A percentile compares a stretch with the other conserved stretches of the same genome.
phyloP scores from a whole-genome alignment of 805 yeast genomes.

The Saccharomycopsis javanensis region DNA sequence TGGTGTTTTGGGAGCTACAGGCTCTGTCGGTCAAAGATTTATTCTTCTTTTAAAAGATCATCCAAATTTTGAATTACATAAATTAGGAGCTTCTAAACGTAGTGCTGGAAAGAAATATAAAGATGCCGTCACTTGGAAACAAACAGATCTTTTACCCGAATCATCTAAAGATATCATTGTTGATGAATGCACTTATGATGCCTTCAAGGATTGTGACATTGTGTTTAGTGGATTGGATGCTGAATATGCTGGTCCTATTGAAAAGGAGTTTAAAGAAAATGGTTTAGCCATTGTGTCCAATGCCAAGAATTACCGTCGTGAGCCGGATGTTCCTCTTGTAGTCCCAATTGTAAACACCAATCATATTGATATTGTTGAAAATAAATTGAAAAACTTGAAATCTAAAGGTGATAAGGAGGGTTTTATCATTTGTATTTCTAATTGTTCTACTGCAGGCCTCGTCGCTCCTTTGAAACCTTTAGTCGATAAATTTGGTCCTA shows the following conservation, averaged over 20 bases:
- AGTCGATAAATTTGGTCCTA: conserved; percentile 82
- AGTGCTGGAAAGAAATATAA: conserved; percentile 84
- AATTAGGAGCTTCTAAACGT: conserved; percentile 85
- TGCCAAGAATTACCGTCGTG: conserved; percentile 93
- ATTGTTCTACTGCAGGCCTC: conserved; percentile 96
- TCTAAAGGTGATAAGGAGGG: conserved; percentile 58
- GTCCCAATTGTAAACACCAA: conserved; percentile 95
- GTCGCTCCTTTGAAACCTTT: conserved; percentile 97
- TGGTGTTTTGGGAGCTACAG: conserved; percentile 97
- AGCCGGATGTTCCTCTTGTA: conserved; percentile 74
- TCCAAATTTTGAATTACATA: conserved; percentile 80
- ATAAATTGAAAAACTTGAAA: conserved; percentile 45
- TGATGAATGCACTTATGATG: conserved; percentile 64
- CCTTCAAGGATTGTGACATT: conserved; percentile 82
- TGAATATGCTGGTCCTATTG: conserved; percentile 88
- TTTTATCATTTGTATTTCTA: conserved; percentile 86
- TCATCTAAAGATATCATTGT: conserved; percentile 54
- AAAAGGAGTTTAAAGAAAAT: conserved; percentile 68
- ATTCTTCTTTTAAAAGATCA: conserved; percentile 75
- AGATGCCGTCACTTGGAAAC: conserved; percentile 92
- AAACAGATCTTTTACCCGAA: conserved; percentile 72
- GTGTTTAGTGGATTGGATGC: conserved; percentile 93
- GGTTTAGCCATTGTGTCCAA: conserved; percentile 86
- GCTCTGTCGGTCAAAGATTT: conserved; percentile 95
- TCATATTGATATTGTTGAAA: conserved; percentile 66